phyloP scores from a whole-genome alignment of 2,329 filamentous ascomycete genomes.

The Colletotrichum sidae region DNA sequence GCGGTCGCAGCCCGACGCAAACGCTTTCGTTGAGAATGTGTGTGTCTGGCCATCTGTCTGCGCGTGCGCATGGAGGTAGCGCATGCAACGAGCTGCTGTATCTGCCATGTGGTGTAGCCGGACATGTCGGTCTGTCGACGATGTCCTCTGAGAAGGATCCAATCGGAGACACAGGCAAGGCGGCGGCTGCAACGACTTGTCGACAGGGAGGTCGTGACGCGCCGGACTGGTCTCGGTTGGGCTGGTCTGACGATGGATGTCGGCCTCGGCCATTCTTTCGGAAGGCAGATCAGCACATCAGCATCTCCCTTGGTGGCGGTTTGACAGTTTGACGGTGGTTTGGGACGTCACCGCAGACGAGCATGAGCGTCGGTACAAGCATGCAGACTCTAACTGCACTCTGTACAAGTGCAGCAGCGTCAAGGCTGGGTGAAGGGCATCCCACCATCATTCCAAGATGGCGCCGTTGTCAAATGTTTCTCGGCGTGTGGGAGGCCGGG shows the following conservation, averaged over 20 bases:
- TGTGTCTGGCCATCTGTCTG: not conserved
- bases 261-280: slow-evolving; percentile 12
- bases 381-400: no score
- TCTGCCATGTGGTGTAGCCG: slow-evolving; percentile 3
- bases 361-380: not conserved
- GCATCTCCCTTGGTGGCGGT: slow-evolving; percentile 19
- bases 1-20: slow-evolving; percentile 28
- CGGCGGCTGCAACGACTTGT: slow-evolving; percentile 8
- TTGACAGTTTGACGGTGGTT: slow-evolving; percentile 15
- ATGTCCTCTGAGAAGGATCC: slow-evolving; percentile 4
- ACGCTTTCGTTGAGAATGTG: slow-evolving; percentile 5
- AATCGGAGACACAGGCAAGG: slow-evolving; percentile 2
- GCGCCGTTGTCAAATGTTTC: slow-evolving; percentile 21
- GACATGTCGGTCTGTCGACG: slow-evolving; percentile 3
- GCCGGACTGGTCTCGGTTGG: slow-evolving; percentile 32
- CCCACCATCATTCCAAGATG: slow-evolving; percentile 4
- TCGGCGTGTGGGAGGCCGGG: slow-evolving; percentile 8
- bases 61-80: no score
- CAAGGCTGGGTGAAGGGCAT: not conserved
- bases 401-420: no score
- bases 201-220: slow-evolving; percentile 30
- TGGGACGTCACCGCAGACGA: slow-evolving; percentile 17
- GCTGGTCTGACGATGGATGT: slow-evolving; percentile 24
- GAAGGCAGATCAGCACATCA: slow-evolving; percentile 26
- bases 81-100: slow-evolving; percentile 4